These are phyloP conservation scores for Russula dissimulans DNA, from an alignment of 768 basidiomycete species.

Conservation along the genomic window DNA sequence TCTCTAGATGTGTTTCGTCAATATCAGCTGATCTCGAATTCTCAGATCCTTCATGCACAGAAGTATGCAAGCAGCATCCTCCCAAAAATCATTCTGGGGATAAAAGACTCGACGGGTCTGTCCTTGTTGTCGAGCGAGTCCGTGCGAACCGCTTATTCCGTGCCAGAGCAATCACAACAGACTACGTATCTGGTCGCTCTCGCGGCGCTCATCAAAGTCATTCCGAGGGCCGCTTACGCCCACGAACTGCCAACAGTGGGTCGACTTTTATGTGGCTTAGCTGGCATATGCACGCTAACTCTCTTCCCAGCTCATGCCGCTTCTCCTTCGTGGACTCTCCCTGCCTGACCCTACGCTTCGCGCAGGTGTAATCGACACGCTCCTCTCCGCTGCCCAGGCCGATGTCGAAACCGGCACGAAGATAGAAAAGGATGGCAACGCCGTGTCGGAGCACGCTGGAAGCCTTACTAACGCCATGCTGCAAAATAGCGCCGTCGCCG, in stretches of 20 bases:
- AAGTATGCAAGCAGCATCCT: slow-evolving; percentile 65
- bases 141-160: not conserved
- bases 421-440: slow-evolving; percentile 19
- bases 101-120: slow-evolving; percentile 47
- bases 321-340: slow-evolving; percentile 78
- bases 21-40: not conserved
- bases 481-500: slow-evolving; percentile 43
- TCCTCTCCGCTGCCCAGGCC: slow-evolving; percentile 60
- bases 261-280: not conserved
- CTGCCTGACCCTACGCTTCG: slow-evolving; percentile 67
- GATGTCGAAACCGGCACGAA: slow-evolving; percentile 35
- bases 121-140: not conserved
- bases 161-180: slow-evolving; percentile 43
- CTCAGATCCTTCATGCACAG: slow-evolving; percentile 64
- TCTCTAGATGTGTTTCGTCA: not conserved
- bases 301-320: slow-evolving; percentile 67
- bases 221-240: slow-evolving; percentile 67
- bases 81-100: slow-evolving; percentile 64
- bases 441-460: slow-evolving; percentile 59
- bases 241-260: slow-evolving; percentile 56
- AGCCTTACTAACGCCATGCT: slow-evolving; percentile 67
- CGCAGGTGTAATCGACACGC: slow-evolving; percentile 69
- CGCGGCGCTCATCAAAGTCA: slow-evolving; percentile 66
- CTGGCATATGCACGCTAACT: too few relatives aligned
- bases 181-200: slow-evolving; percentile 76